Base-by-base conservation (phyloP, 345 rosid genomes). In the Euphorbia peplus region DNA sequence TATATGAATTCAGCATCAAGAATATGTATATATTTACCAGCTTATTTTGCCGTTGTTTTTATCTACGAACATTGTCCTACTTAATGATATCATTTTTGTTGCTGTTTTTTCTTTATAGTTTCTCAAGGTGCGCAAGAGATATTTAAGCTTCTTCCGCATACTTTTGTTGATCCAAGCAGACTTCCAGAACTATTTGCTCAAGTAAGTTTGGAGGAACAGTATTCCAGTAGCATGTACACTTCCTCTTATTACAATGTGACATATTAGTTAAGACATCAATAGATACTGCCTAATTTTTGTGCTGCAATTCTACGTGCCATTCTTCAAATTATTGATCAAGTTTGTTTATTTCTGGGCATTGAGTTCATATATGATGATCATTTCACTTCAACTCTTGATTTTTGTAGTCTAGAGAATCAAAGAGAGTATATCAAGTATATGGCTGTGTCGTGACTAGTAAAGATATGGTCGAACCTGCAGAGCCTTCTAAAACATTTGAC, bases 61-160 rank as follows among this genome's bases (percentile, higher is more conserved):
- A 42, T 13, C 47, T 42, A 4, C 47, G 5, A 42, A 42, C 11
- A 42, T 42, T 2, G 32, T 60, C 47, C 39, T 22, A 47, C 46
- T 21, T 60, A 10, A 37, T 48, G 10, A 50, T 4, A 30, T 42
- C 0, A 50, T 61, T 73, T 51, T 16, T 60, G 24, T 7, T 5
- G 67, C 26, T 68, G 57, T 46, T 28, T 29, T n/a, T 44, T 60
- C 51, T 37, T 32, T 30, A 53, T 74, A 93, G 98, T 86, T 72
- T 89, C 97, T 64, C 79, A 73, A 24, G 98, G 96, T 4, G 97
- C 98, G 0, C 98, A 89, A 71, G 97, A 90, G 79, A 89, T 93
- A 59, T 93, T 91, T 82, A 93, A 86, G 81, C 91, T 93, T 74
- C 97, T 91, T 82, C 97, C 98, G 75, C 97, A 91, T 73, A 83